phyloP scores from a whole-genome alignment of 1,139 yeast species.

The Meyerozyma athensensis region DNA sequence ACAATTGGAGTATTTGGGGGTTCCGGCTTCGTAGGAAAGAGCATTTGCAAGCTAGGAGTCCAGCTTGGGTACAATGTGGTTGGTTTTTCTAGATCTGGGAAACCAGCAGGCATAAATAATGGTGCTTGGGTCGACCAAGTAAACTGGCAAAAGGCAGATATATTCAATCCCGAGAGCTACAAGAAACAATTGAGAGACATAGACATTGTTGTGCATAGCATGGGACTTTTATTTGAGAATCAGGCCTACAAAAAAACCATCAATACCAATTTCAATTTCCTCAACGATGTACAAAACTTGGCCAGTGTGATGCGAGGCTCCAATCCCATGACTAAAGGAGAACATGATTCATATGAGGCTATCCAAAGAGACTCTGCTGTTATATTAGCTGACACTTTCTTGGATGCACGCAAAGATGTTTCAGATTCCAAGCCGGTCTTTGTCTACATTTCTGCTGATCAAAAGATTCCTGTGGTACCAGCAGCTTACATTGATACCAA shows the following conservation, averaged over 20 bases:
- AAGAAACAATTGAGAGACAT: constrained; percentile 40
- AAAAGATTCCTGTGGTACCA: constrained; percentile 63
- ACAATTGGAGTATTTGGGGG: constrained; percentile 78
- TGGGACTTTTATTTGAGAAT: constrained; percentile 71
- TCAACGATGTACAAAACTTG: constrained; percentile 27
- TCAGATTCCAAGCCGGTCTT: constrained; percentile 36
- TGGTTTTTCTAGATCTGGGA: constrained; percentile 59
- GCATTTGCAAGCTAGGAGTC: constrained; percentile 68
- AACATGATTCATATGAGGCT: constrained; percentile 50
- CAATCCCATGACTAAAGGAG: constrained; percentile 52
- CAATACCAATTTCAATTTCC: constrained; percentile 35
- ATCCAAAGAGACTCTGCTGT: constrained; percentile 71
- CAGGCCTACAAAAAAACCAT: constrained; percentile 56
- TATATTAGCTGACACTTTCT: constrained; percentile 53
- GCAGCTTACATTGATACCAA: constrained; percentile 68
- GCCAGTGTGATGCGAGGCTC: constrained; percentile 29
- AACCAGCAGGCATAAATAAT: constrained; percentile 43
- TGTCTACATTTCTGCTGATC: constrained; percentile 80
- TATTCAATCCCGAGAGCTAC: constrained; percentile 62
- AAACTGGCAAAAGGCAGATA: constrained; percentile 64
- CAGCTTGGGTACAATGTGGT: constrained; percentile 59
- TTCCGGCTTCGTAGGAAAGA: constrained; percentile 71
- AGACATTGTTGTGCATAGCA: constrained; percentile 73
- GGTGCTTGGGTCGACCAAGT: constrained; percentile 53
- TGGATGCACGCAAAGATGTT: constrained; percentile 19